Percentiles rank a stretch among this genome's conserved stretches.
Evolutionary conservation across 441 rosid genomes (phyloP).

Genomic region (Capsella rubella): DNA sequence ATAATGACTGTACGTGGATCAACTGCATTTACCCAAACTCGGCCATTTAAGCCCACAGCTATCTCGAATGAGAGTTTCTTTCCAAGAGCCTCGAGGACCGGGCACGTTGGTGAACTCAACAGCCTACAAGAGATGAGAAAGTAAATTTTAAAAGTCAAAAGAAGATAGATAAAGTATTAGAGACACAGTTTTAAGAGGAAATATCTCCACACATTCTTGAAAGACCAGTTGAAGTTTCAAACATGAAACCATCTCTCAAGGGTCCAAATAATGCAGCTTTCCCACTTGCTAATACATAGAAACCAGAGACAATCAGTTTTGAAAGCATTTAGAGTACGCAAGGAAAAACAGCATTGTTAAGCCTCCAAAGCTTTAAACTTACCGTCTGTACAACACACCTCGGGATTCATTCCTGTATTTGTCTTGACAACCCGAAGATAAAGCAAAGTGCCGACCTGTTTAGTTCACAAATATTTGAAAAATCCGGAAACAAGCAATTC

Average conservation of each 20-base stretch:
- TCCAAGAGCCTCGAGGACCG: conserved; percentile 86
- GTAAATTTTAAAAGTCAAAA: not conserved
- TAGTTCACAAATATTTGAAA: conserved; percentile 32
- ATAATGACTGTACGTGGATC: conserved; percentile 69
- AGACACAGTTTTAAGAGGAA: not conserved
- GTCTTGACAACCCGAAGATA: conserved; percentile 85
- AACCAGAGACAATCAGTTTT: conserved; percentile 23
- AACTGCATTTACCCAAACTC: conserved; percentile 79
- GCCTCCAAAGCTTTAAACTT: conserved; percentile 28
- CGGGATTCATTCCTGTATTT: conserved; percentile 78
- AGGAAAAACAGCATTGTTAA: not conserved
- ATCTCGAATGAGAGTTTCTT: conserved; percentile 82
- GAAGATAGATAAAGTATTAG: not conserved
- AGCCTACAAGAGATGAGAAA: conserved; percentile 53
- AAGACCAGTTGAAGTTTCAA: conserved; percentile 88
- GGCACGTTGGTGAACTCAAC: conserved; percentile 80
- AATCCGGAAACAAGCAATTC: not conserved
- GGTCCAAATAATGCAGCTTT: conserved; percentile 84
- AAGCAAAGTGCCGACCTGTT: conserved; percentile 78
- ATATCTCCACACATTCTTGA: conserved; percentile 73
- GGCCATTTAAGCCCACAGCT: conserved; percentile 88
- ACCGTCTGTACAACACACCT: conserved; percentile 78
- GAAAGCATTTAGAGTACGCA: not conserved
- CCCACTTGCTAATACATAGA: conserved; percentile 63
- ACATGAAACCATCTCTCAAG: conserved; percentile 81